phyloP scores from a whole-genome alignment of 75 land plant species.

The Pinus tabuliformis region DNA sequence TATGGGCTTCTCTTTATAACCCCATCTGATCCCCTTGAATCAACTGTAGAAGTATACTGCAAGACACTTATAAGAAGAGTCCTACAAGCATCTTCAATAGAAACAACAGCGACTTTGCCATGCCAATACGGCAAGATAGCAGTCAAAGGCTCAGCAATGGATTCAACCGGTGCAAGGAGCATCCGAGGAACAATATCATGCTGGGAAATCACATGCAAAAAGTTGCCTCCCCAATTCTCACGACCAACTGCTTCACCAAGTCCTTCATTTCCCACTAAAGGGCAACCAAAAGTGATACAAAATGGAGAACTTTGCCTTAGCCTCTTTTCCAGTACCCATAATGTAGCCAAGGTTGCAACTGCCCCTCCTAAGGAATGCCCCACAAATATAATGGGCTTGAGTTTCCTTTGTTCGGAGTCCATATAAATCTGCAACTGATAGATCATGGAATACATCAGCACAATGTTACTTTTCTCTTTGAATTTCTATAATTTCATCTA shows the following conservation, averaged over 20 bases:
- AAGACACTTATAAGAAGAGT: background rate
- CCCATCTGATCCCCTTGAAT: no score
- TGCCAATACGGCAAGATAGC: constrained; percentile 26
- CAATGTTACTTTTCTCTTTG: no score
- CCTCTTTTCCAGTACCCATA: constrained; percentile 5
- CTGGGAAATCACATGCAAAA: constrained; percentile 41
- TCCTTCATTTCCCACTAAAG: constrained; percentile 51
- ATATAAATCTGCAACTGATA: background rate
- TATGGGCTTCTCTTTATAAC: constrained; percentile 30
- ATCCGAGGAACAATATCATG: constrained; percentile 63
- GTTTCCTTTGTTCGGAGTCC: background rate
- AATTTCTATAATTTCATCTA: no score
- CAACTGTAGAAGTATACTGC: no score
- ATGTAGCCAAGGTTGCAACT: constrained; percentile 6
- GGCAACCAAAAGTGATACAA: constrained; percentile 67
- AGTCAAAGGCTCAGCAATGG: constrained; percentile 24
- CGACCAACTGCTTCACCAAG: constrained; percentile 45
- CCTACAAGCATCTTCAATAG: background rate
- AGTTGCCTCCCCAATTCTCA: constrained; percentile 45
- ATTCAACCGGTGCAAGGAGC: constrained; percentile 40
- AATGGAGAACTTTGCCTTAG: background rate
- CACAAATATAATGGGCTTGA: background rate
- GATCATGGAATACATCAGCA: background rate
- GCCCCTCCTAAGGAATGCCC: constrained; percentile 4
- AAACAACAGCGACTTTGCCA: background rate